Evolutionary conservation across 345 rosid species (phyloP).

Genomic region (Eucalyptus cloeziana): DNA sequence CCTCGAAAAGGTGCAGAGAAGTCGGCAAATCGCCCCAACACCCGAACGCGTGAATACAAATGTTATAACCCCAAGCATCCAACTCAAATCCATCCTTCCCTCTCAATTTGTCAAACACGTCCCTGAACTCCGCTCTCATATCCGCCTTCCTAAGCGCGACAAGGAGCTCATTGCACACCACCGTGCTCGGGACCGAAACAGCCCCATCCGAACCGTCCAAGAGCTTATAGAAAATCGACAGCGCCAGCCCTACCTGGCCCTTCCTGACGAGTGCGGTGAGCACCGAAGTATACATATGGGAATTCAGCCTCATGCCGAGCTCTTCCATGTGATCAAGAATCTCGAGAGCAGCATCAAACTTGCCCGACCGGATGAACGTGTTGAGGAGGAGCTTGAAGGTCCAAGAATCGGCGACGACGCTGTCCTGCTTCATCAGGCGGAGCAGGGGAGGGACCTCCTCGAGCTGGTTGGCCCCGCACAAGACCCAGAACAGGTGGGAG

Average conservation of each 20-base stretch:
- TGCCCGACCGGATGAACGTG: constrained; percentile 34
- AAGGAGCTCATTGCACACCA: constrained; percentile 55
- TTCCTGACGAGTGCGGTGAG: constrained; percentile 55
- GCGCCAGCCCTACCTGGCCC: constrained; percentile 35
- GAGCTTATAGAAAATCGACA: constrained; percentile 61
- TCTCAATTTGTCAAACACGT: constrained; percentile 33
- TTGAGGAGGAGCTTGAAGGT: constrained; percentile 55
- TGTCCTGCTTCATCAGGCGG: constrained; percentile 49
- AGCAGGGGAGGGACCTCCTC: constrained; percentile 56
- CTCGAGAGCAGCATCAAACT: constrained; percentile 54
- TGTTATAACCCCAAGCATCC: constrained; percentile 62
- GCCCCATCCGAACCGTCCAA: constrained; percentile 15
- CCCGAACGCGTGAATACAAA: constrained; percentile 80
- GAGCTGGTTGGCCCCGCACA: constrained; percentile 43
- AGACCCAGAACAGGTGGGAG: constrained; percentile 50
- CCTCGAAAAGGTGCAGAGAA: too few relatives aligned
- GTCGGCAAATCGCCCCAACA: constrained; percentile 57
- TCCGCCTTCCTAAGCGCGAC: constrained; percentile 52
- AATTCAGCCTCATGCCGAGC: constrained; percentile 26
- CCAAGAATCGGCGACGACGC: constrained; percentile 30
- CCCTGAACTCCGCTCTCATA: constrained; percentile 45
- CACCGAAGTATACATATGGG: constrained; percentile 48
- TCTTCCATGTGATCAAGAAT: constrained; percentile 74
- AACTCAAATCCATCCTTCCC: constrained; percentile 31
- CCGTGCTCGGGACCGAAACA: constrained; percentile 31